These are phyloP conservation scores for Tarenaya hassleriana DNA, from an alignment of 345 rosid genomes.

Conservation along the genomic window DNA sequence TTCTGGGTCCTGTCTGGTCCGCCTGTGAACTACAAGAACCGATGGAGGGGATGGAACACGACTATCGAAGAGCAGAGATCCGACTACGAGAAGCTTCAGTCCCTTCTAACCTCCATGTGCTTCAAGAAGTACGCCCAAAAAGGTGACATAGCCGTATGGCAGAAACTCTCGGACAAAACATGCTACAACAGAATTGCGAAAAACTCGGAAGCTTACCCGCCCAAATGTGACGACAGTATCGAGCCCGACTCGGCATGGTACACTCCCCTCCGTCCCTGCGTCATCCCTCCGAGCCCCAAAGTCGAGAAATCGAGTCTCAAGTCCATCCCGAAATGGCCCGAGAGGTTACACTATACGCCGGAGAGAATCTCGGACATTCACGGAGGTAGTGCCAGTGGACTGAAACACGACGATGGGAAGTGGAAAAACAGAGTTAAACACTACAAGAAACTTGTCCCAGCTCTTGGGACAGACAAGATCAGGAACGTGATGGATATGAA, in stretches of 20 bases:
- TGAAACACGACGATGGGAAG: conserved; percentile 72
- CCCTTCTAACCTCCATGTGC: conserved; percentile 79
- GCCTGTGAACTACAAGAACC: conserved; percentile 77
- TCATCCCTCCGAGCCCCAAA: conserved; percentile 62
- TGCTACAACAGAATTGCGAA: conserved; percentile 63
- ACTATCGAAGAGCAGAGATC: conserved; percentile 85
- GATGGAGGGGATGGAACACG: conserved; percentile 98
- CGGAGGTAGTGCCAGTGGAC: conserved; percentile 54
- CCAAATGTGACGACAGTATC: conserved; percentile 84
- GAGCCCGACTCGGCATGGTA: conserved; percentile 98
- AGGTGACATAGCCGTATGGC: conserved; percentile 96
- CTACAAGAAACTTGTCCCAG: conserved; percentile 82
- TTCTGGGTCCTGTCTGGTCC: conserved; percentile 98
- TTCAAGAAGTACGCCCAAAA: conserved; percentile 72
- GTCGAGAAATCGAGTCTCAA: conserved; percentile 47
- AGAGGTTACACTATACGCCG: conserved; percentile 56
- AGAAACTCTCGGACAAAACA: conserved; percentile 57
- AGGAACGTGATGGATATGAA: conserved; percentile 98
- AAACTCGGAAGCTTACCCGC: conserved; percentile 65
- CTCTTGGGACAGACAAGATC: conserved; percentile 70
- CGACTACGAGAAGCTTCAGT: conserved; percentile 74
- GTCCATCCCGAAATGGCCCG: conserved; percentile 79
- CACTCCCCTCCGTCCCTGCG: conserved; percentile 88
- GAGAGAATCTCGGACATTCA: conserved; percentile 61
- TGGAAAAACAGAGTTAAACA: conserved; percentile 82